These are phyloP conservation scores for Apiospora aurea DNA, from an alignment of 2,329 filamentous ascomycete genomes.

Conservation along the genomic window DNA sequence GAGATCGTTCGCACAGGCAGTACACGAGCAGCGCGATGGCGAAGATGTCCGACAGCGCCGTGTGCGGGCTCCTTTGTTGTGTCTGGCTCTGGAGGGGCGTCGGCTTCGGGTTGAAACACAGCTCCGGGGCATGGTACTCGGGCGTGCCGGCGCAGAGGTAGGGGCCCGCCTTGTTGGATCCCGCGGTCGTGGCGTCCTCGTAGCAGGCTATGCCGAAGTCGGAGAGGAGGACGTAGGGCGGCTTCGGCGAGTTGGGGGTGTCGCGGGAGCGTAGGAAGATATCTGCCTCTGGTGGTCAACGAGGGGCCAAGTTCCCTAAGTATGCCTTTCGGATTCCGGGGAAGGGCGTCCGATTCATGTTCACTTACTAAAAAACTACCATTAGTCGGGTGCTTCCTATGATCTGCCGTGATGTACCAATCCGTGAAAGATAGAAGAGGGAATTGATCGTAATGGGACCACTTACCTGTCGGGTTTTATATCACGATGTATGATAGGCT, in stretches of 20 bases:
- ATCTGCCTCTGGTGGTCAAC: constrained; percentile 22
- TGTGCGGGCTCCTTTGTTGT: constrained; percentile 28
- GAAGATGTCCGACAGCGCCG: constrained; percentile 31
- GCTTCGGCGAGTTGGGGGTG: constrained; percentile 31
- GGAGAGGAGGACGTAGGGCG: constrained; percentile 30
- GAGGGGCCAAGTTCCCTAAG: neutral
- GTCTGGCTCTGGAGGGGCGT: neutral
- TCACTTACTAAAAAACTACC: neutral
- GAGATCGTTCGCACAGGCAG: constrained; percentile 31
- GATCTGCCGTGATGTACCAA: neutral
- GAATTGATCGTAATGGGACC: no score
- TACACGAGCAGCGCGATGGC: constrained; percentile 30
- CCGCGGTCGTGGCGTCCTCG: neutral
- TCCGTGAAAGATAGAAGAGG: neutral
- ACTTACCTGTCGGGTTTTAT: constrained; percentile 32
- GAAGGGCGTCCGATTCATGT: neutral
- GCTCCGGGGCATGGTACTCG: constrained; percentile 33
- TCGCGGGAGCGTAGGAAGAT: constrained; percentile 33
- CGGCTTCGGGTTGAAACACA: constrained; percentile 30
- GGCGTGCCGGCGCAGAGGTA: constrained; percentile 24
- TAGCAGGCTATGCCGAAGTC: constrained; percentile 31
- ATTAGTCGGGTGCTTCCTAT: neutral
- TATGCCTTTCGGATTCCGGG: neutral
- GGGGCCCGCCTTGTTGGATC: neutral
- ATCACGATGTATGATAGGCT: constrained; percentile 33